A percentile compares a stretch with the other conserved stretches of the same genome.
These are phyloP conservation scores for Dothideomycetes sp. DNA, from an alignment of 2,329 filamentous ascomycete species.

Conservation along the genomic window DNA sequence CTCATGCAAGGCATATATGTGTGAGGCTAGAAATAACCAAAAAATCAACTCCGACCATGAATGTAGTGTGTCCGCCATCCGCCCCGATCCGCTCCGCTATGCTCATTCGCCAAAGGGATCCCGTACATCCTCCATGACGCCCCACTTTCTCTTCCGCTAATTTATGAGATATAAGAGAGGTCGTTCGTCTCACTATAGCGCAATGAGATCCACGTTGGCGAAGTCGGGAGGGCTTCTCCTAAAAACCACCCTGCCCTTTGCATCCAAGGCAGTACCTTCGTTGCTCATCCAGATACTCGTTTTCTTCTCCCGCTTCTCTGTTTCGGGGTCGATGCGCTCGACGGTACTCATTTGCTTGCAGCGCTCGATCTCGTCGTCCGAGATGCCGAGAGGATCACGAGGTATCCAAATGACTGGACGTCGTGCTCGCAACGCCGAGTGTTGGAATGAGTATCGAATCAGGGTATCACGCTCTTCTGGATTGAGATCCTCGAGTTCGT, in stretches of 20 bases:
- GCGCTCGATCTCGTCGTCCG: constrained; percentile 77
- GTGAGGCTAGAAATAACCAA: too few species aligned
- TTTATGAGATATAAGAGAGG: too few species aligned
- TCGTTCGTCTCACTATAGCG: constrained; percentile 42
- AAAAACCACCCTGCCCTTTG: constrained; percentile 72
- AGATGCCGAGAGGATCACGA: constrained; percentile 77
- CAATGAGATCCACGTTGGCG: constrained; percentile 77
- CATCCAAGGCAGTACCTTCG: constrained; percentile 78
- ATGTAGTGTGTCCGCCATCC: too few species aligned
- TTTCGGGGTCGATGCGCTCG: constrained; percentile 19
- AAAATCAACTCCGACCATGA: too few species aligned
- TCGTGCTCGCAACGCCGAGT: constrained; percentile 72
- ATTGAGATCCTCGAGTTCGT: constrained; percentile 89
- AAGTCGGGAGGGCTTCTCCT: constrained; percentile 59
- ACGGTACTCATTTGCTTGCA: constrained; percentile 64
- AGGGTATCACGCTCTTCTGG: constrained; percentile 80
- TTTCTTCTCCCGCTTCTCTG: constrained; percentile 14
- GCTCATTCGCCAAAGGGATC: too few species aligned
- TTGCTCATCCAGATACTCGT: constrained; percentile 78
- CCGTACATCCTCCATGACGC: too few species aligned
- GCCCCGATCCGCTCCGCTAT: too few species aligned
- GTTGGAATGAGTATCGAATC: constrained; percentile 80
- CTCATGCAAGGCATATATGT: too few species aligned
- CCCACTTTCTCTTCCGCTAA: too few species aligned
- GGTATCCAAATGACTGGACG: constrained; percentile 92